phyloP scores from a whole-genome alignment of 768 basidiomycete genomes.

The Tulasnella calospora region DNA sequence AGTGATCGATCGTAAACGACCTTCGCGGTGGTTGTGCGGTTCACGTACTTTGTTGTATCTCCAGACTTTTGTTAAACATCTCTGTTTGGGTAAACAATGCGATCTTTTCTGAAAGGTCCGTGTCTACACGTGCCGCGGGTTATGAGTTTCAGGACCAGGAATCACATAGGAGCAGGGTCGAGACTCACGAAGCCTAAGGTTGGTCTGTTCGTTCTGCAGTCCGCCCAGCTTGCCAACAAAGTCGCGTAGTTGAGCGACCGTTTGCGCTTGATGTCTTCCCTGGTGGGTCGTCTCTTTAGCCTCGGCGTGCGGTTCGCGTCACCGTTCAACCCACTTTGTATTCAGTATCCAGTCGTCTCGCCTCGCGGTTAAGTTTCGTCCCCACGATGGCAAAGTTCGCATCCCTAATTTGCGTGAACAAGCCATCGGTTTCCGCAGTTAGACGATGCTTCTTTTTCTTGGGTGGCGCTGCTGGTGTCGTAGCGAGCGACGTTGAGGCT shows the following conservation, averaged over 20 bases:
- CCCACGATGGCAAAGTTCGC: slow-evolving; percentile 90
- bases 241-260: slow-evolving; percentile 83
- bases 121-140: slow-evolving; percentile 53
- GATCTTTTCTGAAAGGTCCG: slow-evolving; percentile 86
- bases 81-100: slow-evolving; percentile 80
- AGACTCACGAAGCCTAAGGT: slow-evolving; percentile 76
- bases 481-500: slow-evolving; percentile 15
- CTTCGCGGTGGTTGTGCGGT: not conserved
- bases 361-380: slow-evolving; percentile 69
- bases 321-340: slow-evolving; percentile 59
- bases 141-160: not conserved
- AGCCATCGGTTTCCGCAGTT: slow-evolving; percentile 67
- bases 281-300: slow-evolving; percentile 34
- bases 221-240: slow-evolving; percentile 95
- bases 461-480: slow-evolving; percentile 26
- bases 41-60: slow-evolving; percentile 87
- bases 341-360: slow-evolving; percentile 81
- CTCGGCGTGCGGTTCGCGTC: not conserved
- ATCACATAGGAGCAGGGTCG: not conserved
- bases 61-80: slow-evolving; percentile 83
- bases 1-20: not conserved
- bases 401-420: slow-evolving; percentile 81
- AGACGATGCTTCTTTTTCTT: slow-evolving; percentile 87
- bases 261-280: slow-evolving; percentile 83
- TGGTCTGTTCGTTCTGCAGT: slow-evolving; percentile 85